These are phyloP conservation scores for Mycena haematopus DNA, from an alignment of 768 basidiomycete species.

Conservation along the genomic window DNA sequence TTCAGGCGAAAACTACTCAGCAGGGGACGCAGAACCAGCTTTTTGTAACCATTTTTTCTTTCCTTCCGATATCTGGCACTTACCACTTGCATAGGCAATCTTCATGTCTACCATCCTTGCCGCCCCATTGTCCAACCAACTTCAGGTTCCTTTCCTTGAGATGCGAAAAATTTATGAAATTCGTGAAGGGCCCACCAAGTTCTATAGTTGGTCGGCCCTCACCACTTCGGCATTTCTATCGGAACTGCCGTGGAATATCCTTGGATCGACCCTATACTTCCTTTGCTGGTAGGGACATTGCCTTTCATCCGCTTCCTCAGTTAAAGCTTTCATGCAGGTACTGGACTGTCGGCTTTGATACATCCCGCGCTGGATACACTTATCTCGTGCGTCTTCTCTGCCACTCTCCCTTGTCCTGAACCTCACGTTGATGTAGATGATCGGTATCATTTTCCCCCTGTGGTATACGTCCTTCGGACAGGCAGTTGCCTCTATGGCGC, in stretches of 20 bases:
- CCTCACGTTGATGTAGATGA: conserved; percentile 33
- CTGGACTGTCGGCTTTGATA: conserved; percentile 69
- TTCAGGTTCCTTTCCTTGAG: conserved; percentile 66
- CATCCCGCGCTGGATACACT: conserved; percentile 60
- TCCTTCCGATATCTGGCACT: conserved; percentile 2
- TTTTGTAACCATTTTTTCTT: conserved; percentile 51
- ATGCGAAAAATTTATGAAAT: conserved; percentile 67
- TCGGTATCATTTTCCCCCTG: conserved; percentile 59
- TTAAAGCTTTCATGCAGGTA: conserved; percentile 35
- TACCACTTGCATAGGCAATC: conserved; percentile 44
- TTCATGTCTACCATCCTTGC: conserved; percentile 62
- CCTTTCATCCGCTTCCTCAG: not conserved
- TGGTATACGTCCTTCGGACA: conserved; percentile 70
- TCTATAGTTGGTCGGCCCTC: conserved; percentile 70
- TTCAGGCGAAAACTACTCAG: conserved; percentile 55
- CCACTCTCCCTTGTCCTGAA: not conserved
- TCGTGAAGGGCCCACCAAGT: conserved; percentile 66
- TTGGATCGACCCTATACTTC: conserved; percentile 64
- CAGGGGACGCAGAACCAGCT: conserved; percentile 70
- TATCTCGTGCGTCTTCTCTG: conserved; percentile 43
- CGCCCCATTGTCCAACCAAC: conserved; percentile 64
- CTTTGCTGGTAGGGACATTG: conserved; percentile 52
- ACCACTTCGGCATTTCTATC: conserved; percentile 60
- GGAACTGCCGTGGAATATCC: conserved; percentile 67
- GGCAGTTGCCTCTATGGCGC: conserved; percentile 65